These are phyloP conservation scores for Fraxinus sp. DNA, from an alignment of 305 asterid genomes.

Conservation along the genomic window DNA sequence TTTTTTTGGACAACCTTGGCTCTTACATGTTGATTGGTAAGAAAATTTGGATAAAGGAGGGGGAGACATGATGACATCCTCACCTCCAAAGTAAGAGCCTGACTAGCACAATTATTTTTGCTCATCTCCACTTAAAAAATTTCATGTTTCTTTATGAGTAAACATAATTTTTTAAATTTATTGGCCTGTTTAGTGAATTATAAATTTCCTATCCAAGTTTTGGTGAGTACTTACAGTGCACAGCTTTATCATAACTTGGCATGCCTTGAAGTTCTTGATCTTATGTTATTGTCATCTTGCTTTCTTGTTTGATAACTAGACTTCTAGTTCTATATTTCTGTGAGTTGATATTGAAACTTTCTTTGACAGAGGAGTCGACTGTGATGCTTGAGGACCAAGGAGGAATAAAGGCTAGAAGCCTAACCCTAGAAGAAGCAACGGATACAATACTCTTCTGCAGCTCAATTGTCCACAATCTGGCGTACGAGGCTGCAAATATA, in stretches of 20 bases:
- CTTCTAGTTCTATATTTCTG: neutral
- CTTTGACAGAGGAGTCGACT: conserved; percentile 63
- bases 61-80: no score
- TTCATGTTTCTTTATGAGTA: neutral
- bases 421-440: conserved; percentile 94
- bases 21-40: no score
- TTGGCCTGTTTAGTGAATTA: neutral
- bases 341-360: neutral
- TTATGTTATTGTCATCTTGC: neutral
- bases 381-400: conserved; percentile 47
- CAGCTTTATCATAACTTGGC: neutral
- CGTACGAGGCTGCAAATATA: conserved; percentile 80
- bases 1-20: no score
- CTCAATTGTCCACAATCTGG: conserved; percentile 86
- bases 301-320: neutral
- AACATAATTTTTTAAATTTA: neutral
- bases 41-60: no score
- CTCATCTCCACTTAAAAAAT: neutral
- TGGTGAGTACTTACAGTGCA: neutral
- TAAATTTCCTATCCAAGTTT: neutral
- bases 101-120: no score
- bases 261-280: neutral
- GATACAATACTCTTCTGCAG: conserved; percentile 95
- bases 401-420: conserved; percentile 54
- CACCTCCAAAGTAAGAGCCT: no score